Conservation (phyloP, 192 early-diverging fungal genomes). For the Dissophora ornata region DNA sequence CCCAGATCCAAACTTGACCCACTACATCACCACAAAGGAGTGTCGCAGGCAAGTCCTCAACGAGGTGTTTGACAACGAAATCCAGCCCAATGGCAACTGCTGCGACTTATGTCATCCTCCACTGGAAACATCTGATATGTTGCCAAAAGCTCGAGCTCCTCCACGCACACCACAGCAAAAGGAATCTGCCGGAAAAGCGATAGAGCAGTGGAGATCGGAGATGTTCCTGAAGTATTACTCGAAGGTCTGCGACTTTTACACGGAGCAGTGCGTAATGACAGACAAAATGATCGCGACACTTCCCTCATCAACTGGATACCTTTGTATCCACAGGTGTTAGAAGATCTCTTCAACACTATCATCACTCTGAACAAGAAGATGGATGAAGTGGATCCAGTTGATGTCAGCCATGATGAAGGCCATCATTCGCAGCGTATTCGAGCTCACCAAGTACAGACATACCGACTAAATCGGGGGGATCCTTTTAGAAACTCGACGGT, state of each 20-base stretch:
- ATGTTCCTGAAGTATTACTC: not conserved
- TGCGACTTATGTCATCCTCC: slow-evolving; percentile 17
- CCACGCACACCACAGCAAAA: slow-evolving; percentile 1
- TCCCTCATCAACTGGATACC: not conserved
- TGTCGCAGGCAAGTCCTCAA: slow-evolving; percentile 11
- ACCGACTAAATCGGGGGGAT: too few relatives aligned
- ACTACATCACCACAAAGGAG: slow-evolving; percentile 2
- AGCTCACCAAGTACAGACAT: too few relatives aligned
- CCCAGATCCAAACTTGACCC: not conserved
- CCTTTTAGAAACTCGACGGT: too few relatives aligned
- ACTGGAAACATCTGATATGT: not conserved
- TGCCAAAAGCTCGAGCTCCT: not conserved
- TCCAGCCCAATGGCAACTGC: slow-evolving; percentile 2
- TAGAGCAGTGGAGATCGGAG: slow-evolving; percentile 1
- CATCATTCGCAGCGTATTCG: not conserved
- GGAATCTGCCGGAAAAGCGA: slow-evolving; percentile 1
- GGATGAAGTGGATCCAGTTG: not conserved
- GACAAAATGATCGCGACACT: not conserved
- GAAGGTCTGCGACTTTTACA: not conserved
- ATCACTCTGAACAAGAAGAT: slow-evolving; percentile 4
- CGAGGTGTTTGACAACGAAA: slow-evolving; percentile 7
- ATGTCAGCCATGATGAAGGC: not conserved
- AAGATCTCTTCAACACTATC: not conserved
- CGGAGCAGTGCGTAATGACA: not conserved
- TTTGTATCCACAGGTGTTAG: not conserved